Evolutionary conservation across 352 stramenopile species (phyloP), one percentile per base, ranked within the genome.

Genomic region (Pythium apleroticum): DNA sequence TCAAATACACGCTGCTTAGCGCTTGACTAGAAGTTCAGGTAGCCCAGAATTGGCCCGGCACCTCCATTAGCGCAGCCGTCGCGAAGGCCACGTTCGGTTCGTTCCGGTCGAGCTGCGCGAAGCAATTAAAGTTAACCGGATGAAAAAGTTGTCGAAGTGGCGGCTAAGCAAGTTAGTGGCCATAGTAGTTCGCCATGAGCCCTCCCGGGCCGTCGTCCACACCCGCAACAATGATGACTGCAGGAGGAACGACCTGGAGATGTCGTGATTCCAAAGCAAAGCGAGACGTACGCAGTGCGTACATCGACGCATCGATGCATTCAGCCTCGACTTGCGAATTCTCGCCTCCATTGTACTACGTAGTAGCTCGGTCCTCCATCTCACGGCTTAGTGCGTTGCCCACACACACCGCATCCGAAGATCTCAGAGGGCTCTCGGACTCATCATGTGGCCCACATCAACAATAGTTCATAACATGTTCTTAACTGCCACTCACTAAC

Each of bases 201-300:
- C 88, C 77, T 83, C 83, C 91, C 6, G 85, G 83, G 4, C 85
- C 85, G 54, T 94, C 85, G 12, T 83, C 85, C 45, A 94, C 81
- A 15, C 85, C 85, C 10, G 90, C 78, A 11, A 92, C 74, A 37
- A 94, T 60, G 28, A 94, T 92, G 28, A 83, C 80, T 93, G 43
- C n/a, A n/a, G n/a, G n/a, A n/a, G n/a, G n/a, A n/a, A n/a, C n/a
- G n/a, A n/a, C n/a, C n/a, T n/a, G n/a, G n/a, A n/a, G n/a, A n/a
- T n/a, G n/a, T n/a, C n/a, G n/a, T n/a, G n/a, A n/a, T n/a, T n/a
- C n/a, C n/a, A n/a, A n/a, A n/a, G n/a, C n/a, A n/a, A n/a, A n/a
- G n/a, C n/a, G 33, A 43, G 11, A 76, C 80, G 30, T 81, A 91
- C 81, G 89, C 24, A 95, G 57, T 19, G 84, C 78, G 54, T 81